A percentile compares a stretch with the other conserved stretches of the same genome.
These are phyloP conservation scores for Erysimum cheiri DNA, from an alignment of 441 rosid species.

Conservation along the genomic window DNA sequence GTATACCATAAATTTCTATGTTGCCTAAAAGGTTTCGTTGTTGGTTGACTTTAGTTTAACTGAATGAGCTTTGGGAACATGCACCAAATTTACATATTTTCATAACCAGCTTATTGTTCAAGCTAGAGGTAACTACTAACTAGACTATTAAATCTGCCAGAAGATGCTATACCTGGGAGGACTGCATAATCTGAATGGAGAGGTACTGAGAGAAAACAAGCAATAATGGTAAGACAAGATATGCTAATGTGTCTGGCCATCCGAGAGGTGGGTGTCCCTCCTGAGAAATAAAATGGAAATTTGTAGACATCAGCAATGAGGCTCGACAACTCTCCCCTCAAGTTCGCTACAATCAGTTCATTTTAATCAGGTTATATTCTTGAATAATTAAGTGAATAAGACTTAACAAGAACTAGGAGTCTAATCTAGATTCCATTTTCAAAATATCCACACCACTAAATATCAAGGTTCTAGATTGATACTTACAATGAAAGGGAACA, in stretches of 20 bases:
- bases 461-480: constrained; percentile 12
- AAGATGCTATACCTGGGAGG: constrained; percentile 69
- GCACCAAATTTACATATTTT: background rate
- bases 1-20: constrained; percentile 5
- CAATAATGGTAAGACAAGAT: constrained; percentile 84
- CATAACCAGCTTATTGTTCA: constrained; percentile 13
- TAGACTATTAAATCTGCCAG: background rate
- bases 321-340: background rate
- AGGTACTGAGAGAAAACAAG: constrained; percentile 76
- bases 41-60: constrained; percentile 4
- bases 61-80: background rate
- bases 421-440: constrained; percentile 6
- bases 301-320: constrained; percentile 23
- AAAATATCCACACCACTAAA: background rate
- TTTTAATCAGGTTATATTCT: background rate
- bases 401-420: constrained; percentile 12
- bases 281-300: constrained; percentile 48
- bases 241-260: constrained; percentile 87
- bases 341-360: background rate
- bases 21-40: background rate
- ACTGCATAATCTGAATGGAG: constrained; percentile 89
- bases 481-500: constrained; percentile 88
- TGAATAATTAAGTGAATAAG: background rate
- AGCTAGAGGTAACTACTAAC: constrained; percentile 9
- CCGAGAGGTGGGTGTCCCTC: constrained; percentile 99